These are phyloP conservation scores for Cyclostephanos invisitatus DNA, from an alignment of 108 stramenopile species.

Conservation along the genomic window DNA sequence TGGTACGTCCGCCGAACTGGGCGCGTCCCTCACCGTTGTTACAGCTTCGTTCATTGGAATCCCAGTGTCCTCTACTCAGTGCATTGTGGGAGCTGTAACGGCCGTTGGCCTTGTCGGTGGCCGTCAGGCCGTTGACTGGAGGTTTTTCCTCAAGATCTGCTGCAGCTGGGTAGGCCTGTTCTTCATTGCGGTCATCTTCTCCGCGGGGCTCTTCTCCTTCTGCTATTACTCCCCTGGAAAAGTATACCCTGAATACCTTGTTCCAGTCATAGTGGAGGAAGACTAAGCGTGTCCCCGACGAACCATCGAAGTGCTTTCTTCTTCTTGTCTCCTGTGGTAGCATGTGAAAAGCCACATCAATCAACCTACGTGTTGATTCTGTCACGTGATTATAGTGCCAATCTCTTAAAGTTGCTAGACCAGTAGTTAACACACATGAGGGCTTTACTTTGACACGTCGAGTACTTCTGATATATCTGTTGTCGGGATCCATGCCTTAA, in stretches of 20 bases:
- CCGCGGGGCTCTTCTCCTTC: conserved; percentile 52
- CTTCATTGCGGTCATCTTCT: conserved; percentile 36
- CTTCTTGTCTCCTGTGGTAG: too few species aligned
- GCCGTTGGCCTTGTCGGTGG: conserved; percentile 64
- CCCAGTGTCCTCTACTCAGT: conserved; percentile 72
- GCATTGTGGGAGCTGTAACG: conserved; percentile 64
- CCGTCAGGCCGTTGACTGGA: conserved; percentile 47
- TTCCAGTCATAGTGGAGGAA: neutral
- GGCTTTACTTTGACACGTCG: too few species aligned
- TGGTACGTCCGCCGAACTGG: conserved; percentile 62
- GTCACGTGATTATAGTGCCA: too few species aligned
- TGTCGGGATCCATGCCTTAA: too few species aligned
- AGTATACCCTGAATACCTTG: neutral
- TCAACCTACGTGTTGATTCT: too few species aligned
- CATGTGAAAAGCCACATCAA: too few species aligned
- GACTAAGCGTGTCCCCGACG: neutral
- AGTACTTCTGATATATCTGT: too few species aligned
- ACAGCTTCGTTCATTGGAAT: conserved; percentile 64
- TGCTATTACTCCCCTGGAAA: neutral
- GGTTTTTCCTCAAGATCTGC: conserved; percentile 31
- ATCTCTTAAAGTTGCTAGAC: too few species aligned
- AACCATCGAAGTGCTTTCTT: too few species aligned
- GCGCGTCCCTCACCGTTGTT: conserved; percentile 58
- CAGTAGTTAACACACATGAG: too few species aligned
- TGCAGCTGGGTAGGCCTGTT: conserved; percentile 58